Evolutionary conservation across 805 yeast genomes (phyloP).

Genomic region (Blastobotrys peoriensis): DNA sequence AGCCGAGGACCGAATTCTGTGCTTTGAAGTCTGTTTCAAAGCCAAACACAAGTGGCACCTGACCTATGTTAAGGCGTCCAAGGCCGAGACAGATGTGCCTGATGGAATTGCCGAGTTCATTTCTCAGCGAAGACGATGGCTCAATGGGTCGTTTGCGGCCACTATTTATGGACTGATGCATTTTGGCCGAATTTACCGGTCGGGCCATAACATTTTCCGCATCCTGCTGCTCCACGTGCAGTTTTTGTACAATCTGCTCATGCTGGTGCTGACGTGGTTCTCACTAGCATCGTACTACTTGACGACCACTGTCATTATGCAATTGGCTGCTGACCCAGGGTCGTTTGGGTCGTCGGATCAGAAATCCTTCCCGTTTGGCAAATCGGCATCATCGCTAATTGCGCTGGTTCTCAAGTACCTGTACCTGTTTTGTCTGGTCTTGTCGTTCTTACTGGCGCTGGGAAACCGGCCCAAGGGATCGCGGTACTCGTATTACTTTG

Average conservation of each 20-base stretch:
- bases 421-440: conserved; percentile 49
- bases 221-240: conserved; percentile 49
- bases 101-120: conserved; percentile 56
- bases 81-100: conserved; percentile 67
- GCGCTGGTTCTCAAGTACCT: conserved; percentile 51
- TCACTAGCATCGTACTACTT: conserved; percentile 56
- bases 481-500: conserved; percentile 45
- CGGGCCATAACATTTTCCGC: conserved; percentile 47
- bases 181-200: conserved; percentile 49
- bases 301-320: conserved; percentile 56
- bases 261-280: conserved; percentile 56
- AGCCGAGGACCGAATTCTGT: conserved; percentile 64
- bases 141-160: conserved; percentile 66
- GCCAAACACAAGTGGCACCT: conserved; percentile 53
- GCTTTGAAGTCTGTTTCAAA: conserved; percentile 60
- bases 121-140: conserved; percentile 62
- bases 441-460: conserved; percentile 56
- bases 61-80: conserved; percentile 55
- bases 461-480: conserved; percentile 64
- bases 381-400: conserved; percentile 33
- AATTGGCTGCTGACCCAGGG: conserved; percentile 36
- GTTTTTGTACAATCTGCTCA: conserved; percentile 48
- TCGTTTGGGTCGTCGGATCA: conserved; percentile 38
- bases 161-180: conserved; percentile 45
- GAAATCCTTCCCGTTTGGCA: conserved; percentile 33